These are phyloP conservation scores for Neurospora tetraspora DNA, from an alignment of 495 filamentous ascomycete genomes.

Conservation along the genomic window DNA sequence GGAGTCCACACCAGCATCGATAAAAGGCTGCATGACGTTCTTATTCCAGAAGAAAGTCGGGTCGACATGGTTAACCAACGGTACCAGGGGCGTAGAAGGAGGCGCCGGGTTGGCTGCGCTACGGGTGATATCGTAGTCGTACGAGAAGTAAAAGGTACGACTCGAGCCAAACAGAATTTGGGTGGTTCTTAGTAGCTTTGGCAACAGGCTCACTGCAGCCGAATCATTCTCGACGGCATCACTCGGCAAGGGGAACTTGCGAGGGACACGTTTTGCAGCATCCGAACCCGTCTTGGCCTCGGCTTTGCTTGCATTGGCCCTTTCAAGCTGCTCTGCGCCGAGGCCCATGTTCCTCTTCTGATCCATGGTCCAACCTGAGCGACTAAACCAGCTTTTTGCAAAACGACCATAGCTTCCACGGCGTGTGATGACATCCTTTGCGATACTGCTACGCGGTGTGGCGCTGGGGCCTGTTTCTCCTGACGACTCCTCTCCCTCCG, in stretches of 20 bases:
- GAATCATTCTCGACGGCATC: conserved; percentile 21
- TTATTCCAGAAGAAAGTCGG: conserved; percentile 85
- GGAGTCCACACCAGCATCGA: conserved; percentile 51
- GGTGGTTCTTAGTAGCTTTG: conserved; percentile 74
- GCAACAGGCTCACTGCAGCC: conserved; percentile 47
- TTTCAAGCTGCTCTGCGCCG: conserved; percentile 25
- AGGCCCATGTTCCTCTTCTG: conserved; percentile 48
- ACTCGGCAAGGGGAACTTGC: conserved; percentile 15
- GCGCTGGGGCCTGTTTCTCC: conserved; percentile 29
- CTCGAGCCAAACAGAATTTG: conserved; percentile 69
- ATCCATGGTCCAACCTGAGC: conserved; percentile 61
- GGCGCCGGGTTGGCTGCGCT: conserved; percentile 37
- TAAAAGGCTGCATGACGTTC: conserved; percentile 63
- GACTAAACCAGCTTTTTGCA: conserved; percentile 81
- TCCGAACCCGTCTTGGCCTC: conserved; percentile 5
- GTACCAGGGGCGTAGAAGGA: conserved; percentile 32
- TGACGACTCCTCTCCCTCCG: conserved; percentile 12
- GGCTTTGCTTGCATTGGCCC: conserved; percentile 1
- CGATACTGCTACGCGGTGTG: conserved; percentile 45
- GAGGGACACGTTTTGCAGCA: conserved; percentile 9
- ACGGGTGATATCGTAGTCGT: conserved; percentile 82
- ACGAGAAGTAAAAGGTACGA: conserved; percentile 82
- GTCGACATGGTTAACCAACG: conserved; percentile 66
- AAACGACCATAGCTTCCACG: conserved; percentile 78
- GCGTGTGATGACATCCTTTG: conserved; percentile 71